These are phyloP conservation scores for Vaccinium myrtillus DNA, from an alignment of 148 eudicot species.

Conservation along the genomic window DNA sequence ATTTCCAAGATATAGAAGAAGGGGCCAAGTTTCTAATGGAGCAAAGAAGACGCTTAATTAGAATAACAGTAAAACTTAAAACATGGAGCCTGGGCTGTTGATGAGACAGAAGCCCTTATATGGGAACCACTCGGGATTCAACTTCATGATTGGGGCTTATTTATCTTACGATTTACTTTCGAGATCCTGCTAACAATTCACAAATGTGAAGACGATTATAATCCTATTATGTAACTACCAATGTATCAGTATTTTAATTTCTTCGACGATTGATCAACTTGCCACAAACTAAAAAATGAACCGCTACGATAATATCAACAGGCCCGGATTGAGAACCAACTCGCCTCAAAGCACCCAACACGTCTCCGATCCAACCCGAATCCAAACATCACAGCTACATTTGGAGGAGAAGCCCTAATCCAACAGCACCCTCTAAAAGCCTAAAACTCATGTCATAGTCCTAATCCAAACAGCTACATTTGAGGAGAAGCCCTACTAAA, in stretches of 20 bases:
- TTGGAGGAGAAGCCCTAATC: background rate
- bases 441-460: background rate
- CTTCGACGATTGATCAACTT: background rate
- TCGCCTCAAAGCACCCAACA: background rate
- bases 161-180: too few relatives aligned
- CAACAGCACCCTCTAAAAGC: background rate
- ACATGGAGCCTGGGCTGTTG: too few relatives aligned
- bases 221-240: background rate
- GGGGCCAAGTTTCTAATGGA: too few relatives aligned
- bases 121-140: too few relatives aligned
- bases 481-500: too few relatives aligned
- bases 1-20: too few relatives aligned
- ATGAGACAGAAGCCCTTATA: too few relatives aligned
- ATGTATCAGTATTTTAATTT: background rate
- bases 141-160: too few relatives aligned
- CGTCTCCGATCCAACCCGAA: background rate
- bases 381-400: background rate
- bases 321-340: background rate
- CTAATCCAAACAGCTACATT: too few relatives aligned
- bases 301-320: background rate
- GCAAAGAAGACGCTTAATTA: too few relatives aligned
- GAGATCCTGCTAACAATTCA: too few relatives aligned
- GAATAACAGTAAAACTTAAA: too few relatives aligned
- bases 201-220: background rate
- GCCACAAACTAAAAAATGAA: background rate